These are phyloP conservation scores for Acmispon strigosus DNA, from an alignment of 306 rosid species.

Conservation along the genomic window DNA sequence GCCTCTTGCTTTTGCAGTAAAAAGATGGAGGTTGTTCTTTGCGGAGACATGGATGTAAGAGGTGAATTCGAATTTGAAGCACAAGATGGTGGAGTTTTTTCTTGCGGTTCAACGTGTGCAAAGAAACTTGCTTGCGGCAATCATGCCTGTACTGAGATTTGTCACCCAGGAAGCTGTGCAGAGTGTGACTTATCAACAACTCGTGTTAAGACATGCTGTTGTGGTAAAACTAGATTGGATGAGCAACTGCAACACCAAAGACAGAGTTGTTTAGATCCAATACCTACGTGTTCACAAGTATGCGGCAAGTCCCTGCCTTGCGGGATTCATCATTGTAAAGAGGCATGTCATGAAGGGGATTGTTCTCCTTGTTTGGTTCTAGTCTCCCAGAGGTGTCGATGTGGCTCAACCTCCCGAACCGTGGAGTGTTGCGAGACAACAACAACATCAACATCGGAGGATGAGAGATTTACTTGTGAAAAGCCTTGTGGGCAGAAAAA, in stretches of 20 bases:
- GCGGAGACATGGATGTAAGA: slow-evolving; percentile 65
- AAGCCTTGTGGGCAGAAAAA: slow-evolving; percentile 76
- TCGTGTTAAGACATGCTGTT: slow-evolving; percentile 53
- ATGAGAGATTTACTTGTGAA: slow-evolving; percentile 60
- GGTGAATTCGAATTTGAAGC: slow-evolving; percentile 48
- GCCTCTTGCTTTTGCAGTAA: slow-evolving; percentile 79
- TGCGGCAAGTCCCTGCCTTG: slow-evolving; percentile 70
- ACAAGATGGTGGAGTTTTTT: slow-evolving; percentile 63
- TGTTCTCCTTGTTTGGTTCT: slow-evolving; percentile 69
- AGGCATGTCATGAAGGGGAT: slow-evolving; percentile 65
- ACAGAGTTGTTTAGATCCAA: slow-evolving; percentile 63
- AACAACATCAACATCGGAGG: slow-evolving; percentile 29
- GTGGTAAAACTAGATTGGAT: slow-evolving; percentile 73
- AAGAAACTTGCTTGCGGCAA: slow-evolving; percentile 59
- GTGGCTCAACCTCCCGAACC: slow-evolving; percentile 58
- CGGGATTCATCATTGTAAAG: slow-evolving; percentile 54
- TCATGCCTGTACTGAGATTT: slow-evolving; percentile 53
- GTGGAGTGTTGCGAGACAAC: slow-evolving; percentile 71
- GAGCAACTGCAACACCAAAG: slow-evolving; percentile 30
- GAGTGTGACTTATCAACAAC: slow-evolving; percentile 60
- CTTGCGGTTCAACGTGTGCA: slow-evolving; percentile 57
- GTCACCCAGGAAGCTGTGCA: slow-evolving; percentile 75
- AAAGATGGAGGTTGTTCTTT: slow-evolving; percentile 46
- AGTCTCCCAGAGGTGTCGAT: slow-evolving; percentile 72
- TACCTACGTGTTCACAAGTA: slow-evolving; percentile 65